A percentile compares a stretch with the other conserved stretches of the same genome.
Evolutionary conservation across 352 stramenopile species (phyloP).

Genomic region (Pythium sp.): DNA sequence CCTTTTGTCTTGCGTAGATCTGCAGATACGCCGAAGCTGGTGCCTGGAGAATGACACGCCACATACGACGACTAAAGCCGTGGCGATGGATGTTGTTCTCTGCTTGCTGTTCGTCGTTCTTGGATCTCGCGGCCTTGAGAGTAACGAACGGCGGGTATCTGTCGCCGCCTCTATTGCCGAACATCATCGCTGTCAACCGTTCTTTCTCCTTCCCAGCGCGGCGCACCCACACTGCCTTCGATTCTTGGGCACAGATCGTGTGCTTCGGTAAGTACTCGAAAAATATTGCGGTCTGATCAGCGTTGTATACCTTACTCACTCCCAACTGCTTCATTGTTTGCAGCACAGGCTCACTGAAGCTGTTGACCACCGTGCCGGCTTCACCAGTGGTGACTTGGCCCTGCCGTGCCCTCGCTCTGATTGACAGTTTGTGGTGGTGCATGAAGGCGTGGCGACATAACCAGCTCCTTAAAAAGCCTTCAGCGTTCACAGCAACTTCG

Average conservation of each 20-base stretch:
- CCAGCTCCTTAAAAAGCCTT: not conserved
- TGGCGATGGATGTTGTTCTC: not conserved
- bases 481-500: not conserved
- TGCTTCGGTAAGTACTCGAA: not conserved
- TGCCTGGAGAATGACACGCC: not conserved
- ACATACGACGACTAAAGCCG: not conserved
- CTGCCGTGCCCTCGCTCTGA: not conserved
- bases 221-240: no score
- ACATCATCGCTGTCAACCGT: no score
- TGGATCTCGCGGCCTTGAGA: not conserved
- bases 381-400: not conserved
- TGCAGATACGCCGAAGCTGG: not conserved
- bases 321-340: not conserved
- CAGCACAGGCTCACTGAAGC: not conserved
- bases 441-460: slow-evolving; percentile 4
- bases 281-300: not conserved
- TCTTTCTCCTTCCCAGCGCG: no score
- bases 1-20: not conserved
- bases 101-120: not conserved
- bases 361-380: not conserved
- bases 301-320: not conserved
- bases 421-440: not conserved
- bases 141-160: not conserved
- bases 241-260: no score
- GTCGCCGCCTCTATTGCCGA: no score